Evolutionary conservation across 202 grass and related monocot genomes (phyloP), one percentile per base, ranked within the genome.

Genomic region (Miscanthus sacchariflorus): DNA sequence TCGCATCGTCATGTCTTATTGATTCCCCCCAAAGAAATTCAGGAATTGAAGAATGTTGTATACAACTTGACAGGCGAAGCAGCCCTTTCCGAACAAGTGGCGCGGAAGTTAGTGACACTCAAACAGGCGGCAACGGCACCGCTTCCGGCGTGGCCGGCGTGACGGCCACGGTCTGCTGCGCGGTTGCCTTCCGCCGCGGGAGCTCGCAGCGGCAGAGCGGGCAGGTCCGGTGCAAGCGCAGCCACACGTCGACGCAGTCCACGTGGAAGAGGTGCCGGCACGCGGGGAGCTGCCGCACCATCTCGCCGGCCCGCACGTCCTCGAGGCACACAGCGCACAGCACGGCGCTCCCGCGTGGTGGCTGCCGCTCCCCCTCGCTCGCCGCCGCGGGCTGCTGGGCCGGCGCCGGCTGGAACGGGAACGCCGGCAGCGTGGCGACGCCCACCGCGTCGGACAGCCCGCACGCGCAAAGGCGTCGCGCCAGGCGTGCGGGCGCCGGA

Each of bases 161-260:
- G 66, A 35, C 66, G 28, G 66, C 2, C 13, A 25, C 12, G 24
- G 64, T 23, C 58, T 12, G 39, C 1, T 27, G 12, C 0, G 24
- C 1, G 24, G 77, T 19, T 28, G 27, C 28, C 68, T 74, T 76
- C 33, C 0, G 59, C 15, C 59, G 43, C 27, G 56, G 7, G 33
- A 90, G 68, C 24, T 91, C 85, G 81, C 80, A 39, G 23, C 89
- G 89, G 76, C 87, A 93, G 25, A 91, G 63, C 39, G 87, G 92
- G 89, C 89, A 93, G 2, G 89, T 91, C 54, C 70, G 68, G 84
- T 87, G 86, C 21, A 52, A 61, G 76, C 56, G 52, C 28, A 93
- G 84, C 92, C 89, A 93, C 42, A 56, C 27, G 87, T 93, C 92
- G 84, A 93, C 84, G 84, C 92, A 93, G 15, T n/a, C 90, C 0